Evolutionary conservation across 2,329 filamentous ascomycete species (phyloP), one percentile per base, ranked within the genome.

Genomic region (Colletotrichum magnum): DNA sequence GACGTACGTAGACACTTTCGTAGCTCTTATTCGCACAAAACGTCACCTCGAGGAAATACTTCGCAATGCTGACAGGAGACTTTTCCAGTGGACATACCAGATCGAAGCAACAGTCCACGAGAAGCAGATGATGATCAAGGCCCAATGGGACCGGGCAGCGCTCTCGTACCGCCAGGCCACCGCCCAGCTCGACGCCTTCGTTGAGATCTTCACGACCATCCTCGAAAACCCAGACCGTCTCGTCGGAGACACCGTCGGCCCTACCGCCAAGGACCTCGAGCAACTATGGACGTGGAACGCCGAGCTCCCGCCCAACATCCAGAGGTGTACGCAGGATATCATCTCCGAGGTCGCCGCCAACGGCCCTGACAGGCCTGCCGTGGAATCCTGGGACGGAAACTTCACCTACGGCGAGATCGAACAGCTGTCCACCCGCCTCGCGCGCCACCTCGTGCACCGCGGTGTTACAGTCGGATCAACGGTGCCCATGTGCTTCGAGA

Each of bases 401-500:
- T 79, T 85, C 60, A 85, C 83, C 3, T 87, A 87, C 69, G 62
- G 73, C 43, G 79, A 86, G 54, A 76, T 87, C 2, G 82, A 86
- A 43, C 70, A 73, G 1, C 75, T 82, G 13, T 85, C 85, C 2
- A 81, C 80, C 32, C 72, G 73, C 1, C 77, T 87, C 7, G 85
- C 84, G 3, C 73, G 73, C 5, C 77, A 82, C 64, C 78, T 87
- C 2, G 69, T 76, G 15, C 73, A 74, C 12, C 71, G 74, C n/a
- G 83, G 83, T 16, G 76, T 83, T 45, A 72, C 66, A 2, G 63
- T 77, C 12, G 84, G 83, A n/a, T 78, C 76, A 47, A 79, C 79
- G 10, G 81, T 87, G n/a, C 84, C 84, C 3, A 76, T 86, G n/a
- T 85, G 83, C 71, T 86, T 86, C 67, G 83, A 86, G 72, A 86